Evolutionary conservation across 371 early-diverging fungal species (phyloP).

Genomic region (Mucor circinelloides): DNA sequence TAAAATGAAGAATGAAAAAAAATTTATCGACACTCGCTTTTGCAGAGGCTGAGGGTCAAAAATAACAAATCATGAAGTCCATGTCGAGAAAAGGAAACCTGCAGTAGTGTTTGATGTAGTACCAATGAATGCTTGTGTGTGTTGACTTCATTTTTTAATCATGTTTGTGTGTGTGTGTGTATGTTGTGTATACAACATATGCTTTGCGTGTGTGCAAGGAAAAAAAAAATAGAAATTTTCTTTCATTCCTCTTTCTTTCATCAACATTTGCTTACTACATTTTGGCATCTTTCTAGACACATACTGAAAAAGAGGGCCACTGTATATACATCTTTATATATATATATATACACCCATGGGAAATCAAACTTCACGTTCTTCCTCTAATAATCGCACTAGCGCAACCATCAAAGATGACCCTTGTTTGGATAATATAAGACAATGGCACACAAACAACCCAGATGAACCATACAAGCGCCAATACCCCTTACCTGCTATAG

Average conservation of each 20-base stretch:
- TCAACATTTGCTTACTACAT: not conserved
- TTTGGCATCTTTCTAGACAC: not conserved
- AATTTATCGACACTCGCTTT: not conserved
- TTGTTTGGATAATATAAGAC: slow-evolving; percentile 23
- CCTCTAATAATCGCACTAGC: slow-evolving; percentile 18
- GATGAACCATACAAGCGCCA: slow-evolving; percentile 34
- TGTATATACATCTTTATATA: not conserved
- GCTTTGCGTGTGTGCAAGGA: not conserved
- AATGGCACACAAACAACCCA: slow-evolving; percentile 16
- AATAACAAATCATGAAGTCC: not conserved
- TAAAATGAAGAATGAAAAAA: slow-evolving; percentile 12
- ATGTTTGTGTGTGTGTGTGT: not conserved
- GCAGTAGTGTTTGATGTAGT: not conserved
- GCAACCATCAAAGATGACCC: slow-evolving; percentile 27
- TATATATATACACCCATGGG: slow-evolving; percentile 25
- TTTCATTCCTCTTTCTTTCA: not conserved
- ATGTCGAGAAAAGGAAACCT: not conserved
- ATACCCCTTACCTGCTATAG: slow-evolving; percentile 39
- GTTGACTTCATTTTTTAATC: not conserved
- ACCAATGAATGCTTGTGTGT: not conserved
- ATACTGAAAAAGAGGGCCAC: not conserved
- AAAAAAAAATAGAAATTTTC: too few species aligned
- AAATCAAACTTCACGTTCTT: slow-evolving; percentile 37
- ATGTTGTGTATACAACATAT: not conserved
- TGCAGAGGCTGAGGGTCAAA: not conserved